These are phyloP conservation scores for Umbelopsis isabellina DNA, from an alignment of 192 early-diverging fungal genomes.

Conservation along the genomic window DNA sequence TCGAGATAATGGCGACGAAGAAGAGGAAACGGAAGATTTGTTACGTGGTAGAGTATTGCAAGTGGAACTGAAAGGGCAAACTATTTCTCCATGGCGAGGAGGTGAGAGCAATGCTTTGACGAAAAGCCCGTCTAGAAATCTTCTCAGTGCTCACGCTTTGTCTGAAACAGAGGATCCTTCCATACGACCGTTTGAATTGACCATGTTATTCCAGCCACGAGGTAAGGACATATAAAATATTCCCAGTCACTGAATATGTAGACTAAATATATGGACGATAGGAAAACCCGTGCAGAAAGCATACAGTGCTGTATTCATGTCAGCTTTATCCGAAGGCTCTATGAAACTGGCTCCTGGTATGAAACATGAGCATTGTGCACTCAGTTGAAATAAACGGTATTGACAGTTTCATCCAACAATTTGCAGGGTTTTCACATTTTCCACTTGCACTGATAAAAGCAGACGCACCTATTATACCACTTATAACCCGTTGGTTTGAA, in stretches of 20 bases:
- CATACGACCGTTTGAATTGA: conserved; percentile 12
- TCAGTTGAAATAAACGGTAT: background rate
- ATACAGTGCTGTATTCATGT: conserved; percentile 1
- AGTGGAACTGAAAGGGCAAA: conserved; percentile 7
- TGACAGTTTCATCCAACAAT: background rate
- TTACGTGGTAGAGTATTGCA: conserved; percentile 1
- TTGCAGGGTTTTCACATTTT: conserved; percentile 2
- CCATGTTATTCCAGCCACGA: conserved; percentile 7
- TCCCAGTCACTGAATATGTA: no score
- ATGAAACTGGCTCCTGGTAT: conserved; percentile 3
- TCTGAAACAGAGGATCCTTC: background rate
- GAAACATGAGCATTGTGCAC: background rate
- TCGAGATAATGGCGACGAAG: conserved; percentile 10
- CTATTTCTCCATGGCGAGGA: conserved; percentile 15
- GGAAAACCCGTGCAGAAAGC: conserved; percentile 13
- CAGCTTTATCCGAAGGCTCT: background rate
- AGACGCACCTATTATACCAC: conserved; percentile 13
- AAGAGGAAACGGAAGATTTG: conserved; percentile 3
- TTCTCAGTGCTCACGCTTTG: background rate
- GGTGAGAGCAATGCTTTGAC: background rate
- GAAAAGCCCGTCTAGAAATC: background rate
- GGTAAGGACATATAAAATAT: background rate
- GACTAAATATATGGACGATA: background rate
- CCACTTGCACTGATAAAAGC: conserved; percentile 9
- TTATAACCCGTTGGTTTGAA: conserved; percentile 12